Conservation (phyloP, 2,329 filamentous ascomycete species). For the Cylindrodendrum hubeiense region DNA sequence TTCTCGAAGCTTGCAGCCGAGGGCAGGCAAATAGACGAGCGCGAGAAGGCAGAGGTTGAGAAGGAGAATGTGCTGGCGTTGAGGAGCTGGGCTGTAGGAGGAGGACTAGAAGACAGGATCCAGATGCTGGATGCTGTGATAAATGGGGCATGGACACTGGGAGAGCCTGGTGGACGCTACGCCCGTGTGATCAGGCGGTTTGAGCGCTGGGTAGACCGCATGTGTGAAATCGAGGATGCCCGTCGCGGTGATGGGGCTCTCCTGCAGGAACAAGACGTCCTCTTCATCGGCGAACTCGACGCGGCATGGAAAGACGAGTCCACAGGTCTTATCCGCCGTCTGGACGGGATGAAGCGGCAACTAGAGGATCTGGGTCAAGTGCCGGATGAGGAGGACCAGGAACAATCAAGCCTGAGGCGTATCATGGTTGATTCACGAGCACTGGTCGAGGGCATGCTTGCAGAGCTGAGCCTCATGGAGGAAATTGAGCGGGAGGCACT, state of each 20-base stretch:
- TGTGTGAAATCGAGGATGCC: conserved; percentile 60
- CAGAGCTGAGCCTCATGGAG: conserved; percentile 73
- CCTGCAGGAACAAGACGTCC: conserved; percentile 50
- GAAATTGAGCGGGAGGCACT: conserved; percentile 70
- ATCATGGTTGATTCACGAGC: conserved; percentile 61
- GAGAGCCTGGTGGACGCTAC: conserved; percentile 68
- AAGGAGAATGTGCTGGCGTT: conserved; percentile 65
- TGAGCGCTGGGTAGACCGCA: conserved; percentile 68
- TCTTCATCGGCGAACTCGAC: conserved; percentile 69
- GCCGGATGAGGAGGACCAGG: conserved; percentile 18
- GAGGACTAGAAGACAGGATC: conserved; percentile 66
- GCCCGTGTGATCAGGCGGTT: conserved; percentile 67
- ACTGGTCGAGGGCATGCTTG: conserved; percentile 70
- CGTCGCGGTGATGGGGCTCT: conserved; percentile 53
- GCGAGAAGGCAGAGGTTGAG: conserved; percentile 61
- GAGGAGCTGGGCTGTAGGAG: conserved; percentile 59
- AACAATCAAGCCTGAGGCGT: conserved; percentile 55
- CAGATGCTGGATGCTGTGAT: conserved; percentile 69
- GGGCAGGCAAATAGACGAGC: conserved; percentile 49
- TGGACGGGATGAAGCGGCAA: conserved; percentile 66
- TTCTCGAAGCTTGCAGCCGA: conserved; percentile 56
- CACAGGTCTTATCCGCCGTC: conserved; percentile 61
- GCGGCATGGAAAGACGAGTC: conserved; percentile 70
- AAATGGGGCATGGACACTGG: conserved; percentile 68
- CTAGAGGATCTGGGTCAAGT: conserved; percentile 59